These are phyloP conservation scores for Metschnikowia bowlesiae DNA, from an alignment of 805 yeast genomes.

Conservation along the genomic window DNA sequence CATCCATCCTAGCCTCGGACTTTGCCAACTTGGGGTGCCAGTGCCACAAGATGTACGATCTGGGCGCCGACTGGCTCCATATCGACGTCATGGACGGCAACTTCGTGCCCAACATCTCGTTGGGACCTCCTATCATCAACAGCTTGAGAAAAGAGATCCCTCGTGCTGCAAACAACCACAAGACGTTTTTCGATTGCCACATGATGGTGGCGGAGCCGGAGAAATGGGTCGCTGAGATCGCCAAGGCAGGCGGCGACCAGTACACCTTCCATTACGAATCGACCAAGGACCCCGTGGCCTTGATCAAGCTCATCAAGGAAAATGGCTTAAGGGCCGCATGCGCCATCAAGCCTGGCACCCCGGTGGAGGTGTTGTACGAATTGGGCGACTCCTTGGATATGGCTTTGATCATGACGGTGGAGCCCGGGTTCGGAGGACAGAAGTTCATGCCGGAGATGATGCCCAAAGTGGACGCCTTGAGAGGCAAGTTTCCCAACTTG, in stretches of 20 bases:
- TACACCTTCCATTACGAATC: constrained; percentile 96
- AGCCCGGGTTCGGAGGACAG: constrained; percentile 99
- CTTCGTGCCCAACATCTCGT: constrained; percentile 92
- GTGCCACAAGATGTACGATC: constrained; percentile 71
- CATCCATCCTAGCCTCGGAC: constrained; percentile 89
- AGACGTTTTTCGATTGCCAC: constrained; percentile 82
- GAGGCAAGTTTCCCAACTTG: constrained; percentile 69
- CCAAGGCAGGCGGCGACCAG: constrained; percentile 91
- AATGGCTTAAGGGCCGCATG: constrained; percentile 91
- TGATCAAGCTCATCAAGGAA: constrained; percentile 70
- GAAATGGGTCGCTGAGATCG: constrained; percentile 90
- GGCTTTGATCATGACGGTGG: constrained; percentile 98
- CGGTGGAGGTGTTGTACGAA: constrained; percentile 75
- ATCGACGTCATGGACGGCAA: constrained; percentile 99
- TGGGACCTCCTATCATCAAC: constrained; percentile 87
- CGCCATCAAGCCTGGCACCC: constrained; percentile 91
- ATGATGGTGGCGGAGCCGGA: constrained; percentile 96
- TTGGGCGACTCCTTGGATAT: constrained; percentile 77
- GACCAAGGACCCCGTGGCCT: constrained; percentile 67
- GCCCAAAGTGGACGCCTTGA: constrained; percentile 83
- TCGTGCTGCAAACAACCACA: constrained; percentile 38
- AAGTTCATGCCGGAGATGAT: constrained; percentile 93
- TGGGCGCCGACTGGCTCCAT: constrained; percentile 95
- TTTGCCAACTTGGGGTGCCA: constrained; percentile 86
- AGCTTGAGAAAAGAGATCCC: constrained; percentile 77